phyloP scores from a whole-genome alignment of 176 grass and related monocot genomes.

The Lolium rigidum region DNA sequence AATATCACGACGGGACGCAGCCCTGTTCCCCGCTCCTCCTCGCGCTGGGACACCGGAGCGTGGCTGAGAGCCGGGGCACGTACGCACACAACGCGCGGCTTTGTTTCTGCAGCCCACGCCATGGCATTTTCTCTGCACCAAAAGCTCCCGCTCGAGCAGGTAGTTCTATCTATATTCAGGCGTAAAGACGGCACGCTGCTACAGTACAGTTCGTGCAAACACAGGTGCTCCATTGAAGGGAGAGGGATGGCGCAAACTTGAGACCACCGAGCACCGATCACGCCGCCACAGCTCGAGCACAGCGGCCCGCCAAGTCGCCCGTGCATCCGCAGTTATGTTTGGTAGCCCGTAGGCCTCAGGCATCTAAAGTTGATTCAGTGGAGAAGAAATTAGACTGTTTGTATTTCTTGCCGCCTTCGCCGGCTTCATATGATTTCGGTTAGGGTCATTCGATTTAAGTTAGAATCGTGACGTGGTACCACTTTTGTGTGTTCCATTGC shows the following conservation, averaged over 20 bases:
- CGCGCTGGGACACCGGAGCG: not conserved
- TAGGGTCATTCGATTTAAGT: no score
- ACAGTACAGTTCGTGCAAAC: no score
- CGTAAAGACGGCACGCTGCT: not conserved
- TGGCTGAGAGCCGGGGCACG: not conserved
- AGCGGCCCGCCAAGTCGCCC: not conserved
- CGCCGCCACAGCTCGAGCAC: not conserved
- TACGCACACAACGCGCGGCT: not conserved
- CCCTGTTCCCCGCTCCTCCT: not conserved
- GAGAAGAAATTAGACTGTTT: no score
- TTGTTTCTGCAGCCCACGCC: not conserved
- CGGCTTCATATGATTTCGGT: no score
- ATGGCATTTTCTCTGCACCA: not conserved
- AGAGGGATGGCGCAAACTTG: not conserved
- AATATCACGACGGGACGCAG: constrained; percentile 24
- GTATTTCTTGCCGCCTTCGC: no score
- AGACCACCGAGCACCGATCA: not conserved
- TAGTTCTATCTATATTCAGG: not conserved
- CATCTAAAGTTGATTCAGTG: no score
- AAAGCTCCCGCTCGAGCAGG: not conserved
- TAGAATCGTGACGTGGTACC: no score
- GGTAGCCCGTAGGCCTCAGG: no score
- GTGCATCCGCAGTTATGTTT: no score
- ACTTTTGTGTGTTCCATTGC: no score
- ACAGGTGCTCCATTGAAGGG: not conserved